phyloP scores from a whole-genome alignment of 1,284 basidiomycete species.

The Fistulinella cinereoalba region DNA sequence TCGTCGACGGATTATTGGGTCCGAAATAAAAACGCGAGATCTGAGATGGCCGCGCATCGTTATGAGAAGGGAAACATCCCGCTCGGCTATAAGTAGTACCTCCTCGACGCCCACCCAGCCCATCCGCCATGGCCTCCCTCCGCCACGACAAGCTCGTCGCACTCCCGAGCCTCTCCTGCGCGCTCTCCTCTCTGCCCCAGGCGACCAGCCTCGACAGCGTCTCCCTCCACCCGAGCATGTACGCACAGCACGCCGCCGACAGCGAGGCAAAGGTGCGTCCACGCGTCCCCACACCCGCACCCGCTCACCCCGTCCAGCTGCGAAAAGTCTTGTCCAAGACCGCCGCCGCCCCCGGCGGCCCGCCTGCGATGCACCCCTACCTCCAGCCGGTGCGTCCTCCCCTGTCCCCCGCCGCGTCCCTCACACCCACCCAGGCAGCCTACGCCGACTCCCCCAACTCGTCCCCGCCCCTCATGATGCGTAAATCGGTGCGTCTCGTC shows the following conservation, averaged over 20 bases:
- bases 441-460: conserved; percentile 36
- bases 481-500: conserved; percentile 42
- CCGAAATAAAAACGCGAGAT: conserved; percentile 15
- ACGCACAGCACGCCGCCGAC: conserved; percentile 60
- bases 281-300: conserved; percentile 2
- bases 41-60: conserved; percentile 28
- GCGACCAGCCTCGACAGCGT: conserved; percentile 65
- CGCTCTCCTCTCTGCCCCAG: conserved; percentile 63
- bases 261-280: conserved; percentile 68
- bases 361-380: conserved; percentile 34
- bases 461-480: conserved; percentile 54
- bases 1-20: conserved; percentile 13
- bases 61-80: conserved; percentile 21
- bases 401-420: neutral
- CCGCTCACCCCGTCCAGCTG: conserved; percentile 34
- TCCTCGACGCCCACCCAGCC: neutral
- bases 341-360: conserved; percentile 35
- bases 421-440: conserved; percentile 32
- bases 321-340: conserved; percentile 51
- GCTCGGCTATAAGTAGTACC: conserved; percentile 19
- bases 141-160: conserved; percentile 55
- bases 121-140: conserved; percentile 15
- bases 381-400: conserved; percentile 36
- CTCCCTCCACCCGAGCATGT: conserved; percentile 65
- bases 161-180: conserved; percentile 65